These are phyloP conservation scores for Rutstroemia sp. DNA, from an alignment of 2,329 filamentous ascomycete genomes.

Conservation along the genomic window DNA sequence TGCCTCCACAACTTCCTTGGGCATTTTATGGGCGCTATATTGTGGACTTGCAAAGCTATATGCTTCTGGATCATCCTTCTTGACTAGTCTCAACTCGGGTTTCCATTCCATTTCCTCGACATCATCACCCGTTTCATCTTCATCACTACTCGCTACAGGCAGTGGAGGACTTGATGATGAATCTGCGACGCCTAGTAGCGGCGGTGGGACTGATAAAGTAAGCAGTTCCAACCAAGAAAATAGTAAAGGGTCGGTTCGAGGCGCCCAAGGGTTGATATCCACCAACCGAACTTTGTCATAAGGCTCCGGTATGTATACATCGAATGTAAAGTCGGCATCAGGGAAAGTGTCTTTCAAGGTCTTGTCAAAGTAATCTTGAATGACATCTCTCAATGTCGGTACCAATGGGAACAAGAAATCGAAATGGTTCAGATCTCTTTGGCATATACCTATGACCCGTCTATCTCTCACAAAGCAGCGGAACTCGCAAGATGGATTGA, in stretches of 20 bases:
- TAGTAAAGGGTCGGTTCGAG: constrained; percentile 77
- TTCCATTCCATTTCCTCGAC: constrained; percentile 49
- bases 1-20: constrained; percentile 80
- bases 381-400: constrained; percentile 57
- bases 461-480: constrained; percentile 87
- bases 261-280: constrained; percentile 93
- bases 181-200: constrained; percentile 43
- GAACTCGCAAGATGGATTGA: constrained; percentile 90
- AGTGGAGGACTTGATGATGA: constrained; percentile 26
- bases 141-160: constrained; percentile 32
- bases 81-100: constrained; percentile 76
- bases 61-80: constrained; percentile 79
- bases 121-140: constrained; percentile 39
- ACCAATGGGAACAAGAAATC: constrained; percentile 65
- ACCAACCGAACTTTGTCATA: constrained; percentile 60
- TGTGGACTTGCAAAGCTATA: constrained; percentile 79
- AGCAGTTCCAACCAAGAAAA: constrained; percentile 89
- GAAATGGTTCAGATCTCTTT: constrained; percentile 87
- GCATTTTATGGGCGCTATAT: constrained; percentile 93
- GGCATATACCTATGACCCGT: constrained; percentile 72
- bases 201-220: constrained; percentile 55
- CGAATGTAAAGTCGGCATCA: constrained; percentile 79
- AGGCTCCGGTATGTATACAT: constrained; percentile 79
- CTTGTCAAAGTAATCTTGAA: constrained; percentile 70
- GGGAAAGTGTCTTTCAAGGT: constrained; percentile 71